Conservation (phyloP, 2,329 filamentous ascomycete species). For the Phialocephala sp. region DNA sequence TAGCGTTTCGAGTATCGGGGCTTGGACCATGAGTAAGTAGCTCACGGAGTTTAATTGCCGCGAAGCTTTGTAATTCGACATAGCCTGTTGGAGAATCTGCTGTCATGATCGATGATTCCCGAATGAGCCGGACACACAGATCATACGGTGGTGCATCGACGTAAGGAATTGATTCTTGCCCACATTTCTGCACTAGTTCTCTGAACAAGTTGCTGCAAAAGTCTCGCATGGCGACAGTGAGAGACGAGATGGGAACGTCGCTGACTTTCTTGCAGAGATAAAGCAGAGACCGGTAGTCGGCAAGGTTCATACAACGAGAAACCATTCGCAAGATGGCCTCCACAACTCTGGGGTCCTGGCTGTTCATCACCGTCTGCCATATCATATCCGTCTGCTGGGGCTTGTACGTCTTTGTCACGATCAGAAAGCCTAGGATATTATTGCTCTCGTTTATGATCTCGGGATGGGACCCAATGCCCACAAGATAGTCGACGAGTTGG, state of each 20-base stretch:
- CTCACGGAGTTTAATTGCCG: conserved; percentile 63
- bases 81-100: conserved; percentile 61
- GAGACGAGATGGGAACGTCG: conserved; percentile 65
- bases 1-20: conserved; percentile 60
- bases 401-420: conserved; percentile 77
- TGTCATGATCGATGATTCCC: conserved; percentile 68
- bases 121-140: conserved; percentile 70
- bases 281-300: conserved; percentile 56
- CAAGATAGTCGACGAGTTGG: conserved; percentile 81
- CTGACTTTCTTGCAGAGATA: conserved; percentile 76
- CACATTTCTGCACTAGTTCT: conserved; percentile 52
- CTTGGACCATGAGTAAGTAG: conserved; percentile 64
- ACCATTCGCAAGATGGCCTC: conserved; percentile 78
- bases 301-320: conserved; percentile 53
- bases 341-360: conserved; percentile 83
- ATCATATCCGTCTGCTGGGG: conserved; percentile 76
- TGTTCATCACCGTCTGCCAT: conserved; percentile 82
- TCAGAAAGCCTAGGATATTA: conserved; percentile 87
- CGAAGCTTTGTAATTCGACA: conserved; percentile 67
- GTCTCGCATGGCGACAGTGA: conserved; percentile 65
- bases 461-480: conserved; percentile 89
- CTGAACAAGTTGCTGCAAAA: conserved; percentile 65
- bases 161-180: conserved; percentile 44
- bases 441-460: conserved; percentile 82
- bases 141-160: conserved; percentile 55